phyloP scores from a whole-genome alignment of 805 yeast genomes.

The Metschnikowia continentalis region DNA sequence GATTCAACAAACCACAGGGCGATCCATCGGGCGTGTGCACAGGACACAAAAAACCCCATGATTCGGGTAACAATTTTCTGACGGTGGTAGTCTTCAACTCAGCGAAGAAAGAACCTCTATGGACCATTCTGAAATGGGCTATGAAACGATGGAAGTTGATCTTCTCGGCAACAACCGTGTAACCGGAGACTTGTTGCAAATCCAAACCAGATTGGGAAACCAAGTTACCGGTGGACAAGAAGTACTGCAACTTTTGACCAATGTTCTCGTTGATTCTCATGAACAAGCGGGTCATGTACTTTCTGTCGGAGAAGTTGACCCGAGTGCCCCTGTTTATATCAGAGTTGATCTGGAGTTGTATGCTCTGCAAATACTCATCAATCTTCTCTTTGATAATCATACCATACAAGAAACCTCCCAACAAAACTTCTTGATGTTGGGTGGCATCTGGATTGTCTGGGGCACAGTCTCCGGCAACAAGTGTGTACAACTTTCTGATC shows the following conservation, averaged over 20 bases:
- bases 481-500: slow-evolving; percentile 90
- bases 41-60: slow-evolving; percentile 99
- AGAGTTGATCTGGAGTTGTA: slow-evolving; percentile 68
- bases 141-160: slow-evolving; percentile 95
- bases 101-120: slow-evolving; percentile 98
- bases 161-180: slow-evolving; percentile 97
- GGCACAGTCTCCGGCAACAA: slow-evolving; percentile 94
- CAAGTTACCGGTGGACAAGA: slow-evolving; percentile 93
- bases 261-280: slow-evolving; percentile 83
- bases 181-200: slow-evolving; percentile 96
- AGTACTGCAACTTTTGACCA: slow-evolving; percentile 91
- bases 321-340: slow-evolving; percentile 79
- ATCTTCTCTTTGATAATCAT: slow-evolving; percentile 95
- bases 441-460: slow-evolving; percentile 99
- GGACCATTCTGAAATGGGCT: slow-evolving; percentile 99
- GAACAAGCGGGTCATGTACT: slow-evolving; percentile 77
- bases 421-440: slow-evolving; percentile 93
- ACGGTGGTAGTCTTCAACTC: slow-evolving; percentile 96
- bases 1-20: slow-evolving; percentile 97
- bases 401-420: slow-evolving; percentile 95
- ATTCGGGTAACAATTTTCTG: slow-evolving; percentile 91
- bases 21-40: slow-evolving; percentile 99
- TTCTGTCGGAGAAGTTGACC: slow-evolving; percentile 77
- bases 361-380: slow-evolving; percentile 80
- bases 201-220: slow-evolving; percentile 96